Percentiles rank a stretch among this genome's conserved stretches.
These are phyloP conservation scores for Arthroderma sp. DNA, from an alignment of 2,329 filamentous ascomycete species.

Conservation along the genomic window DNA sequence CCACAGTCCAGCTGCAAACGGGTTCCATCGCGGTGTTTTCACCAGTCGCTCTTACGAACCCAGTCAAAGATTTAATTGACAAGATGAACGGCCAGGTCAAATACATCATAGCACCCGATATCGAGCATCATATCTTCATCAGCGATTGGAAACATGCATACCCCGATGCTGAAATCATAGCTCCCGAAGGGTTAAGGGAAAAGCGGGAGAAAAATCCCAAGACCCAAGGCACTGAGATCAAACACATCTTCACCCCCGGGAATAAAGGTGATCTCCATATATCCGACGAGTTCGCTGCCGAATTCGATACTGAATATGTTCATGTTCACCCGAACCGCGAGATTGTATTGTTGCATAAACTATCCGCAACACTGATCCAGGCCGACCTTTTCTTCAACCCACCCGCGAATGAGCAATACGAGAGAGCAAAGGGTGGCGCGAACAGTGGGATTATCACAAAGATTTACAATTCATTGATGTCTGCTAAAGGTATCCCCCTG, in stretches of 20 bases:
- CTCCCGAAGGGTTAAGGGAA: conserved; percentile 67
- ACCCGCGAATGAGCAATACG: conserved; percentile 76
- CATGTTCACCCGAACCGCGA: conserved; percentile 72
- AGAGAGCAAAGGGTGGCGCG: conserved; percentile 40
- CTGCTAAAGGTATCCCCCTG: conserved; percentile 45
- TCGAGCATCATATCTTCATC: conserved; percentile 91
- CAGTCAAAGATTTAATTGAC: conserved; percentile 51
- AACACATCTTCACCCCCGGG: conserved; percentile 51
- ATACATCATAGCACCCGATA: conserved; percentile 78
- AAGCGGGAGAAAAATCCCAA: conserved; percentile 54
- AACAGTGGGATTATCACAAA: conserved; percentile 47
- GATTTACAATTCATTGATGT: conserved; percentile 45
- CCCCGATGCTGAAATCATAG: conserved; percentile 67
- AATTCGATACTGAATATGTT: conserved; percentile 80
- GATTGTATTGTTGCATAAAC: conserved; percentile 73
- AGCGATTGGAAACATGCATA: conserved; percentile 70
- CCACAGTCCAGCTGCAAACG: conserved; percentile 58
- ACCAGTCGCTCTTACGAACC: conserved; percentile 69
- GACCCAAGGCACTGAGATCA: conserved; percentile 49
- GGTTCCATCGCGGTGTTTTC: conserved; percentile 82
- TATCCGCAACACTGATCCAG: conserved; percentile 65
- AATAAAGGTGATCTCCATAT: conserved; percentile 43
- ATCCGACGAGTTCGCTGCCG: conserved; percentile 64
- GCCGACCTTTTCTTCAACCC: conserved; percentile 89
- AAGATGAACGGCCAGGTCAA: conserved; percentile 54